Percentiles rank a stretch among this genome's conserved stretches.
Conservation (phyloP, 805 yeast species). For the Isabelozyma pseudorhagii region DNA sequence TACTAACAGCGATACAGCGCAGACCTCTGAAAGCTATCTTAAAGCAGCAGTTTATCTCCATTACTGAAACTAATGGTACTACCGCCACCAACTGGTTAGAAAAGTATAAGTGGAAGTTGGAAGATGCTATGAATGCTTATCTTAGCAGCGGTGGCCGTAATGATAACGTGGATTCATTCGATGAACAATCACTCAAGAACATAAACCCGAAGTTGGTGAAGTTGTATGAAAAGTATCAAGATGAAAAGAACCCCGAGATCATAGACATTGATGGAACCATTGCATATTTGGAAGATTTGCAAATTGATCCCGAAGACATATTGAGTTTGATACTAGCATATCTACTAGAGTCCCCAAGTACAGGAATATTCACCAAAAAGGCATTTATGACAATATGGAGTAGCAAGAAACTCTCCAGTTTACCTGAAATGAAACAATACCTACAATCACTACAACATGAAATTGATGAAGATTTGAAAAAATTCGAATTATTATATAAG, state of each 20-base stretch:
- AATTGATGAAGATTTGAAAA: neutral
- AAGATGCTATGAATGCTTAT: constrained; percentile 29
- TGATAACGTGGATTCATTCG: neutral
- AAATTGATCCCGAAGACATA: constrained; percentile 71
- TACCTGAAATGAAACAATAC: constrained; percentile 45
- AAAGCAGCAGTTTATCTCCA: constrained; percentile 33
- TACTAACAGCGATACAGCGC: constrained; percentile 1
- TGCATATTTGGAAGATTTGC: constrained; percentile 61
- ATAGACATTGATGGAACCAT: constrained; percentile 83
- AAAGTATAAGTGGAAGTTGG: constrained; percentile 23
- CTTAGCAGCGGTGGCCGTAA: constrained; percentile 8
- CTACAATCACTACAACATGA: constrained; percentile 11
- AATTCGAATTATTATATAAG: constrained; percentile 57
- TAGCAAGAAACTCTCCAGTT: constrained; percentile 19
- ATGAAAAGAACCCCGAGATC: constrained; percentile 22
- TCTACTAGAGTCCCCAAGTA: constrained; percentile 60
- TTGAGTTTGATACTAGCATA: constrained; percentile 69
- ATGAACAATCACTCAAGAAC: constrained; percentile 1
- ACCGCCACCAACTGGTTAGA: constrained; percentile 38
- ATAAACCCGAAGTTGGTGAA: constrained; percentile 17
- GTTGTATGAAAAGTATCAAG: constrained; percentile 33
- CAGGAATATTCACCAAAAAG: constrained; percentile 55
- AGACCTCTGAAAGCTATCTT: constrained; percentile 8
- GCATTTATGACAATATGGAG: constrained; percentile 62
- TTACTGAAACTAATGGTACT: constrained; percentile 35